Conservation (phyloP, 441 rosid species). For the Mallotus repandus region DNA sequence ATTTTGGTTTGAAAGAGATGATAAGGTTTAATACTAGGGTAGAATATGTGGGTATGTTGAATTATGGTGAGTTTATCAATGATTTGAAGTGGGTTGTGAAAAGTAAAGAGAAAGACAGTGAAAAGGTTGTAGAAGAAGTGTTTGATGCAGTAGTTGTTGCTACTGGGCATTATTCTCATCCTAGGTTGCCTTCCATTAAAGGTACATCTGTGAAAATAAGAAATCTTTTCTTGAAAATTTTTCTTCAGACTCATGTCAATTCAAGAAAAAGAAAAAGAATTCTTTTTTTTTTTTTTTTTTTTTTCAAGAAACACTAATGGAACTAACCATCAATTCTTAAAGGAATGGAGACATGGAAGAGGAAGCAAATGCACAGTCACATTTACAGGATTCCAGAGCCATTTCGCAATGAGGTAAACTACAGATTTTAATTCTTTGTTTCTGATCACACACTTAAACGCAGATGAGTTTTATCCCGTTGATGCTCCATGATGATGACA, state of each 20-base stretch:
- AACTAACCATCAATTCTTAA: not conserved
- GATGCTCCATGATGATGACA: too few relatives aligned
- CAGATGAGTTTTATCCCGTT: too few relatives aligned
- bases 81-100: slow-evolving; percentile 69
- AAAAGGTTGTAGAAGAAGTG: slow-evolving; percentile 55
- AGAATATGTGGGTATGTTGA: slow-evolving; percentile 65
- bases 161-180: slow-evolving; percentile 81
- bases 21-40: slow-evolving; percentile 75
- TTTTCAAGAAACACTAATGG: too few relatives aligned
- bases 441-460: too few relatives aligned
- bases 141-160: slow-evolving; percentile 92
- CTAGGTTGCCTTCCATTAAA: slow-evolving; percentile 70
- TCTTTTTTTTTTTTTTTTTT: too few relatives aligned
- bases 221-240: not conserved
- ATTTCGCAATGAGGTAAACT: slow-evolving; percentile 62
- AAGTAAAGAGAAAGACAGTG: slow-evolving; percentile 40
- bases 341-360: slow-evolving; percentile 87
- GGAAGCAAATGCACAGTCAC: slow-evolving; percentile 89
- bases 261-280: not conserved
- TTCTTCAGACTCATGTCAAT: slow-evolving; percentile 1
- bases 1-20: slow-evolving; percentile 64
- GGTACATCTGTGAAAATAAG: slow-evolving; percentile 33
- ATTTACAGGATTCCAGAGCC: slow-evolving; percentile 77
- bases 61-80: slow-evolving; percentile 39
- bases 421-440: too few relatives aligned